Evolutionary conservation across 345 rosid genomes (phyloP).

Genomic region (Citrus mangshanensis): DNA sequence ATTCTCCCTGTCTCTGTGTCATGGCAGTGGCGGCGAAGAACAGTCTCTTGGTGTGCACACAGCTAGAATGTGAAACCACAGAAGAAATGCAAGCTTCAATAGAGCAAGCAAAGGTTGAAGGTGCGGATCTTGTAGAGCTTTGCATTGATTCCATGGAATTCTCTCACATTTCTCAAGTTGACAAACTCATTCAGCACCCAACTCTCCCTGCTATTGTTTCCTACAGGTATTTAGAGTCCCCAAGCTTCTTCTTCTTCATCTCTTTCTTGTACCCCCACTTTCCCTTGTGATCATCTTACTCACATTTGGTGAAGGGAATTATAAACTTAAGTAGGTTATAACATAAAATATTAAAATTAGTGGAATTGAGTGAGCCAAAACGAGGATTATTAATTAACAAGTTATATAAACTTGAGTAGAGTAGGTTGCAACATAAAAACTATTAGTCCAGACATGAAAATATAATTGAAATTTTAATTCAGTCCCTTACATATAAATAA

Average conservation of each 20-base stretch:
- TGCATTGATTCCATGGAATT: constrained; percentile 21
- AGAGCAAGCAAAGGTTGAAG: constrained; percentile 34
- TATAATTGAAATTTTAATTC: too few species aligned
- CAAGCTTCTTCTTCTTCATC: neutral
- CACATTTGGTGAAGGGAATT: too few species aligned
- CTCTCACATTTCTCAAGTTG: constrained; percentile 17
- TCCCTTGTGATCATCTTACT: too few species aligned
- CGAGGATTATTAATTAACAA: too few species aligned
- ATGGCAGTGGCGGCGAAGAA: constrained; percentile 14
- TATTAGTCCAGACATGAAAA: too few species aligned
- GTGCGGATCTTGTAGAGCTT: constrained; percentile 41
- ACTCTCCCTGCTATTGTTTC: constrained; percentile 38
- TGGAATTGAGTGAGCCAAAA: too few species aligned
- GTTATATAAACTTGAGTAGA: too few species aligned
- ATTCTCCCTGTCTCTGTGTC: neutral
- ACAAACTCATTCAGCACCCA: constrained; percentile 14
- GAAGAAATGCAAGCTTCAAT: constrained; percentile 30
- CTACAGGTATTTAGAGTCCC: constrained; percentile 22
- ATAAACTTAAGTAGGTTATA: too few species aligned
- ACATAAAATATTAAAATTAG: too few species aligned
- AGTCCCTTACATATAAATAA: too few species aligned
- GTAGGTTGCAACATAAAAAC: too few species aligned
- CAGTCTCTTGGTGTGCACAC: constrained; percentile 30
- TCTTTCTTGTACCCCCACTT: neutral
- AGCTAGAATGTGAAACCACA: constrained; percentile 23